phyloP scores from a whole-genome alignment of 257 asterid genomes.

The Verbena officinalis region DNA sequence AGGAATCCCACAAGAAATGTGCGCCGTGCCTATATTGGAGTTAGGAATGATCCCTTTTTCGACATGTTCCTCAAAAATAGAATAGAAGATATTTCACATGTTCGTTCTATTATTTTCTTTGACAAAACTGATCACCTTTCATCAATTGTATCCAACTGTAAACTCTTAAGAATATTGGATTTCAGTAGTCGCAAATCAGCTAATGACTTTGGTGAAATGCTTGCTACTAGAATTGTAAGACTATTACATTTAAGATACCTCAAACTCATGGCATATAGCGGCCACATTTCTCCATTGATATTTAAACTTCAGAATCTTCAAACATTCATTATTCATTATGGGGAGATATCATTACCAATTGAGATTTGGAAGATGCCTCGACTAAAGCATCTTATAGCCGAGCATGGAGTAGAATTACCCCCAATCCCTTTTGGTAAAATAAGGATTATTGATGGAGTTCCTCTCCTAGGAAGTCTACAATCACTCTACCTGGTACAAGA shows the following conservation, averaged over 20 bases:
- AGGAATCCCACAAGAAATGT: background rate
- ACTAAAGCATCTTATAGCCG: background rate
- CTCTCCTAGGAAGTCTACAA: background rate
- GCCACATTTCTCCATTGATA: background rate
- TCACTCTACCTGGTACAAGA: background rate
- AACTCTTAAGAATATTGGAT: background rate
- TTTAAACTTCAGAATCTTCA: background rate
- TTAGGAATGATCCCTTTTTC: background rate
- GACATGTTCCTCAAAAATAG: too few relatives aligned
- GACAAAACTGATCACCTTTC: too few relatives aligned
- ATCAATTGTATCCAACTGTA: background rate
- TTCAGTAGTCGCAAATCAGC: too few relatives aligned
- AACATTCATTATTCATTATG: background rate
- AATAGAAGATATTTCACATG: background rate
- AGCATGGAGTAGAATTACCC: background rate
- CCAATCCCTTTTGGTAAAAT: too few relatives aligned
- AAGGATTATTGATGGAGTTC: too few relatives aligned
- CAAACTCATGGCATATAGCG: background rate
- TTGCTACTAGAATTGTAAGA: too few relatives aligned
- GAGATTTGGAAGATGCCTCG: background rate
- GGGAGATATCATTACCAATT: background rate
- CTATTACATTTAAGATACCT: background rate
- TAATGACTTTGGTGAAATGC: background rate
- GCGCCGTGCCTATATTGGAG: background rate
- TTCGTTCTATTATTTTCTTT: background rate